Percentiles rank a stretch among this genome's conserved stretches.
Conservation (phyloP, 208 protist genomes). For the Trypanosoma lewisi region DNA sequence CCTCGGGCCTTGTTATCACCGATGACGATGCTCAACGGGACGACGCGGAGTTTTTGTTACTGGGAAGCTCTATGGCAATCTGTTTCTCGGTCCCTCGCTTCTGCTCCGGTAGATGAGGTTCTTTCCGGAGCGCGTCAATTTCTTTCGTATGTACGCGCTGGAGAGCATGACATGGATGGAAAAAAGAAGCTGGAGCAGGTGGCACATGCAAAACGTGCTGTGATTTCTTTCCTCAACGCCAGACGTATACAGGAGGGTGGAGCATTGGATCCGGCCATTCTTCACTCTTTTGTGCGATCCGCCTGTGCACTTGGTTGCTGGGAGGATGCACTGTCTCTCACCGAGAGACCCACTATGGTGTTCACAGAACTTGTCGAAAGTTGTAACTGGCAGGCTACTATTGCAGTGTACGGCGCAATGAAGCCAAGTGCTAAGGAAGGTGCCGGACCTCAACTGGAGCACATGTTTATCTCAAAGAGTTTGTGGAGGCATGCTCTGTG, state of each 20-base stretch:
- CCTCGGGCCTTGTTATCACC: conserved; percentile 8
- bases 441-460: conserved; percentile 9
- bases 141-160: neutral
- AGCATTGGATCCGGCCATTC: neutral
- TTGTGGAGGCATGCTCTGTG: conserved; percentile 20
- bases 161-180: neutral
- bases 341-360: conserved; percentile 3
- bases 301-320: conserved; percentile 24
- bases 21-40: neutral
- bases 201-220: neutral
- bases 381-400: conserved; percentile 14
- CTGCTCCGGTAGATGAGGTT: conserved; percentile 3
- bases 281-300: conserved; percentile 6
- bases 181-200: neutral
- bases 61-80: conserved; percentile 21
- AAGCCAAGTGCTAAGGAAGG: conserved; percentile 14
- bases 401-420: conserved; percentile 16
- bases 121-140: conserved; percentile 8
- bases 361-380: conserved; percentile 18
- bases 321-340: conserved; percentile 20
- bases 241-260: neutral
- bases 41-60: neutral
- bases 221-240: conserved; percentile 9
- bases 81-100: conserved; percentile 1
- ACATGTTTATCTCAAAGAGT: conserved; percentile 22